A percentile compares a stretch with the other conserved stretches of the same genome.
These are phyloP conservation scores for Phyllosticta citriasiana DNA, from an alignment of 2,329 filamentous ascomycete species.

Conservation along the genomic window DNA sequence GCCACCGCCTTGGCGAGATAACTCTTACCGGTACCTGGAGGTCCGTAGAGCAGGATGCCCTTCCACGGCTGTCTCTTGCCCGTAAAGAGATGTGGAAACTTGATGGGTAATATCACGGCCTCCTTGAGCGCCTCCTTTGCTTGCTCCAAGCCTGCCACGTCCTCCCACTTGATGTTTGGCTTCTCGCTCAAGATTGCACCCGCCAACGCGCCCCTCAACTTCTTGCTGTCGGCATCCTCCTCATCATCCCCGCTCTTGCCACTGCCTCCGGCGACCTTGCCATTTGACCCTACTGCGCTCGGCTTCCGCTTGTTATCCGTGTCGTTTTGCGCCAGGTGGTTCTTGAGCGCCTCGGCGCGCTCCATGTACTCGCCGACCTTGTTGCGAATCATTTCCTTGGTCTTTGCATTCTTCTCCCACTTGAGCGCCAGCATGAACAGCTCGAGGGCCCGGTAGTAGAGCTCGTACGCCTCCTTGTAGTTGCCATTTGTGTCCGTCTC, in stretches of 20 bases:
- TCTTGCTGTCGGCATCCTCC: conserved; percentile 88
- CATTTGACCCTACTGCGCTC: conserved; percentile 62
- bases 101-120: conserved; percentile 94
- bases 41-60: conserved; percentile 90
- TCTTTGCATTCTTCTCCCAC: conserved; percentile 98
- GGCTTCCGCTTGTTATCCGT: conserved; percentile 57
- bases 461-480: conserved; percentile 93
- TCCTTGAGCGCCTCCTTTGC: conserved; percentile 97
- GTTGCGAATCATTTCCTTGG: conserved; percentile 92
- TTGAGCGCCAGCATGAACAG: conserved; percentile 98
- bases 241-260: conserved; percentile 56
- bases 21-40: conserved; percentile 94
- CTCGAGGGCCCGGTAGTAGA: conserved; percentile 92
- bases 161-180: conserved; percentile 95
- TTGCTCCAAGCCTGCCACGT: conserved; percentile 85
- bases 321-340: conserved; percentile 69
- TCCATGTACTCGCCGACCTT: conserved; percentile 98
- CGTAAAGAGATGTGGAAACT: conserved; percentile 92
- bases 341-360: conserved; percentile 94
- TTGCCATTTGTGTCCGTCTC: conserved; percentile 90
- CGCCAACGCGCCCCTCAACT: conserved; percentile 78
- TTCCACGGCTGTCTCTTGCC: conserved; percentile 98
- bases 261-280: conserved; percentile 52
- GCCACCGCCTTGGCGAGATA: conserved; percentile 96
- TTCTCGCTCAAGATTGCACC: conserved; percentile 92